phyloP scores from a whole-genome alignment of 139 green algal genomes.

The Nannochloris sp. region DNA sequence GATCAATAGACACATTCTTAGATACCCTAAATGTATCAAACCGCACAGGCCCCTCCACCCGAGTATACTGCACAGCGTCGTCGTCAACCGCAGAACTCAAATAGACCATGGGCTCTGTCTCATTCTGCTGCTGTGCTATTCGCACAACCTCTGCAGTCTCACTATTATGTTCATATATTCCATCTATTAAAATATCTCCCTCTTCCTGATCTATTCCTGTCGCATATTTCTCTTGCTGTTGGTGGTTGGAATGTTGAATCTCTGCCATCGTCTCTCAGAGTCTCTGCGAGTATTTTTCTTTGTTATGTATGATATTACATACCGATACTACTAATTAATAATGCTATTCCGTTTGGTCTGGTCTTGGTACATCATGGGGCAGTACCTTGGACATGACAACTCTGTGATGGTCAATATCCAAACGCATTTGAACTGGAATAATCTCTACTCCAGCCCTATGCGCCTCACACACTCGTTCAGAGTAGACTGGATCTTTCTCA shows the following conservation, averaged over 20 bases:
- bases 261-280: too few relatives aligned
- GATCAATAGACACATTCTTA: not conserved
- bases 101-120: too few relatives aligned
- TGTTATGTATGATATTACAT: not conserved
- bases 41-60: not conserved
- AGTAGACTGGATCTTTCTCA: slow-evolving; percentile 43
- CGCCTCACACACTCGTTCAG: slow-evolving; percentile 25
- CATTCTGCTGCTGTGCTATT: not conserved
- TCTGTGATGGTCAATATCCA: slow-evolving; percentile 4
- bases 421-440: slow-evolving; percentile 15
- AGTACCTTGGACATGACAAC: too few relatives aligned
- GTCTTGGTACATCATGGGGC: too few relatives aligned
- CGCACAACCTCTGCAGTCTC: not conserved
- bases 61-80: not conserved
- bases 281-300: not conserved
- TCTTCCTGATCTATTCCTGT: not conserved
- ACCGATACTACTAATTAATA: not conserved
- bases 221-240: too few relatives aligned
- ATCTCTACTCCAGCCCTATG: slow-evolving; percentile 28
- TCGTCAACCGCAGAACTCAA: too few relatives aligned
- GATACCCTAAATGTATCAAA: not conserved
- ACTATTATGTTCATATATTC: not conserved
- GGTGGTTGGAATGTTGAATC: too few relatives aligned
- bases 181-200: too few relatives aligned
- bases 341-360: too few relatives aligned